A percentile compares a stretch with the other conserved stretches of the same genome.
phyloP scores from a whole-genome alignment of 1,139 yeast genomes.

The Suhomyces wounanorum region DNA sequence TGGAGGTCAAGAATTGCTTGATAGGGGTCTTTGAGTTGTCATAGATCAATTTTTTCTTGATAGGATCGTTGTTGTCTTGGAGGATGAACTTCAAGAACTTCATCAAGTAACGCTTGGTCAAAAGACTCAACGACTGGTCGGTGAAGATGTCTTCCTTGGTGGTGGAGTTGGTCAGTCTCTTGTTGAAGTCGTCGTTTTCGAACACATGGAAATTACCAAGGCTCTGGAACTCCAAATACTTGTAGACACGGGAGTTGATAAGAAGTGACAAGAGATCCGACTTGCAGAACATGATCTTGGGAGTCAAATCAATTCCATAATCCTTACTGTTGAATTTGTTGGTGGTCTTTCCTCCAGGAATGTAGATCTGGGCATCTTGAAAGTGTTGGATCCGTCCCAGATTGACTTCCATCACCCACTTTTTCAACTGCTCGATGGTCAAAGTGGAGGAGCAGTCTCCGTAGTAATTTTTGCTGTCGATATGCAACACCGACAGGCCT shows the following conservation, averaged over 20 bases:
- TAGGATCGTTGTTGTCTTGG: conserved; percentile 59
- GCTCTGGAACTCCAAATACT: conserved; percentile 90
- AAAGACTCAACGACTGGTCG: conserved; percentile 73
- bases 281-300: conserved; percentile 84
- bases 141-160: conserved; percentile 90
- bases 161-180: conserved; percentile 69
- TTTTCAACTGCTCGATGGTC: conserved; percentile 78
- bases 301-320: conserved; percentile 87
- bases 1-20: conserved; percentile 54
- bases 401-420: conserved; percentile 73
- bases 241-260: conserved; percentile 81
- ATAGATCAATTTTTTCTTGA: conserved; percentile 51
- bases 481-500: conserved; percentile 86
- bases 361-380: conserved; percentile 67
- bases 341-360: conserved; percentile 54
- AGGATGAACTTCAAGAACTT: conserved; percentile 87
- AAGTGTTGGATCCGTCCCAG: conserved; percentile 51
- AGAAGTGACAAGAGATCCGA: conserved; percentile 80
- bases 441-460: conserved; percentile 88
- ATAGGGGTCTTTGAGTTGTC: conserved; percentile 60
- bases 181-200: conserved; percentile 82
- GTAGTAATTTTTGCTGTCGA: conserved; percentile 79
- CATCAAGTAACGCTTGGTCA: conserved; percentile 86
- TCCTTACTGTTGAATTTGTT: conserved; percentile 62
- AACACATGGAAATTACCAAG: conserved; percentile 86